Base-by-base conservation (phyloP, 768 basidiomycete genomes). In the Pleurotus citrinopileatus region DNA sequence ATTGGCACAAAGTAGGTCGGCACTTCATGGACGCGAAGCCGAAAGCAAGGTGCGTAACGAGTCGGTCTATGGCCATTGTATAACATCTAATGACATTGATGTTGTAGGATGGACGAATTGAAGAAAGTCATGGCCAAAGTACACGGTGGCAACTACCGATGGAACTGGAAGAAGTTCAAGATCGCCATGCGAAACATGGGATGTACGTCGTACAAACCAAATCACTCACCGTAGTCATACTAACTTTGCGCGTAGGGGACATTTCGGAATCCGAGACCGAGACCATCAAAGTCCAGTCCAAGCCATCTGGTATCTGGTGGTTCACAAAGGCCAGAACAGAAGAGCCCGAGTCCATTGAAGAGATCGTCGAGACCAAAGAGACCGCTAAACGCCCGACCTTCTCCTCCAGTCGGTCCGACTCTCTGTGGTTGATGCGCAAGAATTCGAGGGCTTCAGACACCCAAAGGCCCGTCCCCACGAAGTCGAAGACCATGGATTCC, bases 101-200 rank as follows among this genome's bases (percentile, higher is more conserved):
- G 34, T 26, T 42, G 2, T 46, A 80, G 83, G 54, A 70, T 91
- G 55, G 71, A 78, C 27, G 87, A 90, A 61, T 70, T 91, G 55
- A 89, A 89, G 69, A 78, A 78, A 40, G 86, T 91, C 55, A 80
- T 91, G 73, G 72, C 78, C 36, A 81, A 87, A 63, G 79, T 91
- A 58, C 80, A 90, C 57, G 89, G 87, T 9, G 87, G 87, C 12
- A 84, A 82, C 60, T 91, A 91, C 63, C 75, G 81, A 46, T 91
- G 89, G 89, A 85, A 79, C 57, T 91, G 89, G 89, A 88, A 89
- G 72, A 87, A 82, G 60, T 91, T 86, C 72, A 83, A 78, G 69
- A 74, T 87, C 51, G 89, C 89, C 3, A 84, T 91, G 81, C 71
- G 76, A 55, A 91, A 82, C 66, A 87, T 91, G 87, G 86, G 88